phyloP scores from a whole-genome alignment of 2,329 filamentous ascomycete genomes.

The Aspergillus latus region DNA sequence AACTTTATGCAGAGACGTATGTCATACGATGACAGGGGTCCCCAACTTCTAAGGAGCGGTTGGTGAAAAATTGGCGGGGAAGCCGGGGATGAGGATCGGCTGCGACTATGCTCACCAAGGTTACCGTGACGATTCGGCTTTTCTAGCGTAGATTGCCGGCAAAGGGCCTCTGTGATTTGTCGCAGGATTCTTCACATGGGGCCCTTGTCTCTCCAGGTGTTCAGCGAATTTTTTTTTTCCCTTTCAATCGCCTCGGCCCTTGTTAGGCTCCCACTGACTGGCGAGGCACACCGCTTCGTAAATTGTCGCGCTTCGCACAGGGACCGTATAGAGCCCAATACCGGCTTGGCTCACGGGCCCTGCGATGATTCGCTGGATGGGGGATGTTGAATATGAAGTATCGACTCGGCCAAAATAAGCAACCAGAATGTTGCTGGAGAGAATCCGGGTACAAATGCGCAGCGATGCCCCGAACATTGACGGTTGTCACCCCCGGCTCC shows the following conservation, averaged over 20 bases:
- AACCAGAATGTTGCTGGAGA: not conserved
- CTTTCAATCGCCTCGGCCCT: not conserved
- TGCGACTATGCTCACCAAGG: not conserved
- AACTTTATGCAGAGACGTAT: not conserved
- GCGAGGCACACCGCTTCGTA: not conserved
- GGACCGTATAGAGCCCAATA: not conserved
- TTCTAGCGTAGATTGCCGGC: not conserved
- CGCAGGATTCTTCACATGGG: slow-evolving; percentile 1
- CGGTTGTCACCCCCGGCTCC: not conserved
- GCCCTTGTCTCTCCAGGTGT: not conserved
- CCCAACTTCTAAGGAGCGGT: not conserved
- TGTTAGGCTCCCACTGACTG: not conserved
- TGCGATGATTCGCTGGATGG: too few relatives aligned
- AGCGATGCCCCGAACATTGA: slow-evolving; percentile 1
- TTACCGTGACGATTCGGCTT: not conserved
- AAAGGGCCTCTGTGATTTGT: not conserved
- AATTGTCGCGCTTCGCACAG: not conserved
- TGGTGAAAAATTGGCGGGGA: not conserved
- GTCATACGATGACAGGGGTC: not conserved
- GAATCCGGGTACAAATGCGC: not conserved
- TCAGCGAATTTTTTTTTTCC: not conserved
- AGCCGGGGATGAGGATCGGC: slow-evolving; percentile 8
- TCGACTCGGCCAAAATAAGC: not conserved
- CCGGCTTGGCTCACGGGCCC: too few relatives aligned
- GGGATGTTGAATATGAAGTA: too few relatives aligned